Base-by-base conservation (phyloP, 2,329 filamentous ascomycete genomes). In the Xylariaceae sp. region DNA sequence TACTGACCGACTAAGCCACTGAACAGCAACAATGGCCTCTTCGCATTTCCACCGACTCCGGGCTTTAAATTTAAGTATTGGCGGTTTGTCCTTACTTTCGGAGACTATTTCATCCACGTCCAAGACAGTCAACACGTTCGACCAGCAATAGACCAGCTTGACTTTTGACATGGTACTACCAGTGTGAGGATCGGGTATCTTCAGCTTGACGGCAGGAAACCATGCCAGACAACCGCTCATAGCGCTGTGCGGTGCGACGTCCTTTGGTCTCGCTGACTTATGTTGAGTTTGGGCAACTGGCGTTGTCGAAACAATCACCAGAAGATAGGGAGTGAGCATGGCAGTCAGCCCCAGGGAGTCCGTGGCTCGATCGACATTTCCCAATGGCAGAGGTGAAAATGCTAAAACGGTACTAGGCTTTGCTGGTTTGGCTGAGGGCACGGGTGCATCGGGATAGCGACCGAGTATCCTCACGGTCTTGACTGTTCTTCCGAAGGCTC, bases 91-190 rank as follows among this genome's bases (percentile, higher is more conserved):
- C 54, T 82, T 84, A 57, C 90, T 84, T 12, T 83, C 79, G 0
- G 78, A 70, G 17, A 78, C 77, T 11, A 85, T 75, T 58, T 94
- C 87, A 45, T 92, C 85, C 11, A 97, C 83, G 56, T 99, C 94
- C 19, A 99, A 73, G 5, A 99, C 85, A 0, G 91, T 97, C 57
- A 99, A 73, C n/a, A 97, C 83, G 62, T 97, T 97, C 2, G 94
- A 97, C 94, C 94, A 99, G 68, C 91, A 96, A 71, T 99, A 99
- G 0, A 89, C 92, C 15, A 99, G 78, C 68, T 99, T 97, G 35
- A 86, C 87, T 62, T 85, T 86, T 15, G 89, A 91, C 10, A 85
- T 77, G 7, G 84, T 80, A 60, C 83, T 86, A 5, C 82, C 83
- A 0, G 81, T 82, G 42, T 80, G 76, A 1, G 81, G 74, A 54